Conservation (phyloP, 2,329 filamentous ascomycete genomes). For the Fusarium praegraminearum region DNA sequence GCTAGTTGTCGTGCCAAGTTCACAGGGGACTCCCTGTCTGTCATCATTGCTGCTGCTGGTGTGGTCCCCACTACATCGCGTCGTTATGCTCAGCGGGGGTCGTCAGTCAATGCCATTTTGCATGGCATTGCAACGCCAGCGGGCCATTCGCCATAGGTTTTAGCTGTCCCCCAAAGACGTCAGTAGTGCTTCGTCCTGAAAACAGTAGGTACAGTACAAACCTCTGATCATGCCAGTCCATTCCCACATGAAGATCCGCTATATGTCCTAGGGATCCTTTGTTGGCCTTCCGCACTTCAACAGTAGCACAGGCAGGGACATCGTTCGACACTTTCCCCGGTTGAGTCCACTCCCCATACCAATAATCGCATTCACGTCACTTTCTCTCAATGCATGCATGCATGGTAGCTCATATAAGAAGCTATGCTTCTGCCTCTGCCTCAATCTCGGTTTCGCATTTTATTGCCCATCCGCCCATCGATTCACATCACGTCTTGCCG, state of each 20-base stretch:
- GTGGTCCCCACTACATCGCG: conserved; percentile 42
- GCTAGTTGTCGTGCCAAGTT: conserved; percentile 40
- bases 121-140: conserved; percentile 48
- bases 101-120: conserved; percentile 48
- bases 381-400: conserved; percentile 36
- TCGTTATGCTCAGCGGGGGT: conserved; percentile 40
- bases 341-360: conserved; percentile 40
- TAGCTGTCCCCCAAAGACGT: conserved; percentile 46
- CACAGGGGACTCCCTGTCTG: conserved; percentile 48
- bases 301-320: conserved; percentile 40
- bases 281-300: conserved; percentile 44
- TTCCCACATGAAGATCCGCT: conserved; percentile 46
- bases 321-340: conserved; percentile 48
- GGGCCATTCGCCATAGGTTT: conserved; percentile 47
- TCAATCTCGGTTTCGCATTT: conserved; percentile 23
- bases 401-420: conserved; percentile 45
- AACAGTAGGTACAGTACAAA: conserved; percentile 43
- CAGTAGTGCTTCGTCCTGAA: conserved; percentile 41
- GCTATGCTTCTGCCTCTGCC: conserved; percentile 26
- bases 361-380: conserved; percentile 44
- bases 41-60: conserved; percentile 42
- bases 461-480: conserved; percentile 25
- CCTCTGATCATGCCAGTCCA: conserved; percentile 48
- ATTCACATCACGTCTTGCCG: conserved; percentile 21
- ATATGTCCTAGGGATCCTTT: conserved; percentile 45